Evolutionary conservation across 2,329 filamentous ascomycete genomes (phyloP), one percentile per base, ranked within the genome.

Genomic region (Tolypocladium cylindrosporum): DNA sequence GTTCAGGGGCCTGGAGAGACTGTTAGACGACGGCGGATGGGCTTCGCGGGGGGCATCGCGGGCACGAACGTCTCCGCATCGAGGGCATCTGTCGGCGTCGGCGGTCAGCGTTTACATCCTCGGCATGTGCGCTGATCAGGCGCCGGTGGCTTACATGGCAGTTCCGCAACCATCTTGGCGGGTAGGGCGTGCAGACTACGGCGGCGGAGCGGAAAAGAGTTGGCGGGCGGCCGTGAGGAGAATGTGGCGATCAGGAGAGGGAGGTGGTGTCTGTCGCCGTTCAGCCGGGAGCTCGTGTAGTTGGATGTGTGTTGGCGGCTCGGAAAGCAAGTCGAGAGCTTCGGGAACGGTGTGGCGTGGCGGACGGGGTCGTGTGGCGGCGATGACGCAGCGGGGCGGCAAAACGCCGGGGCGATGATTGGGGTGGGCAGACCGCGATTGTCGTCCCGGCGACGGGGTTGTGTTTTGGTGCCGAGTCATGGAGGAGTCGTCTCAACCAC

Each of bases 11-110:
- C 91, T 94, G 66, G 57, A 16, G 36, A 36, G 40, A 48, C 41
- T 19, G 62, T 60, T 64, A 57, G 57, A 57, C 4, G 16, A 21
- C 21, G 4, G 21, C 7, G 13, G n/a, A 16, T 24, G 27, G 16
- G 37, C 39, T 41, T 50, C 57, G 52, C 19, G 21, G 31, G 21
- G 43, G 31, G 57, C 56, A 59, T 59, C 57, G 60, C 55, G 55
- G 45, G 55, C 41, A 74, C 80, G 68, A 69, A 93, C 90, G 89
- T 96, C 79, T 99, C 94, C 68, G 94, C 94, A 77, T 99, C 94
- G 65, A 95, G 91, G 69, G 94, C 94, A 80, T 97, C 94, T 27
- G 50, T 16, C 36, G 27, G 59, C 16, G 42, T 24, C 48, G 42
- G 57, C 53, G 24, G 56, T 66, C n/a, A 66, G 62, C 56, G 57